These are phyloP conservation scores for Picea mariana DNA, from an alignment of 83 land plant species.

Conservation along the genomic window DNA sequence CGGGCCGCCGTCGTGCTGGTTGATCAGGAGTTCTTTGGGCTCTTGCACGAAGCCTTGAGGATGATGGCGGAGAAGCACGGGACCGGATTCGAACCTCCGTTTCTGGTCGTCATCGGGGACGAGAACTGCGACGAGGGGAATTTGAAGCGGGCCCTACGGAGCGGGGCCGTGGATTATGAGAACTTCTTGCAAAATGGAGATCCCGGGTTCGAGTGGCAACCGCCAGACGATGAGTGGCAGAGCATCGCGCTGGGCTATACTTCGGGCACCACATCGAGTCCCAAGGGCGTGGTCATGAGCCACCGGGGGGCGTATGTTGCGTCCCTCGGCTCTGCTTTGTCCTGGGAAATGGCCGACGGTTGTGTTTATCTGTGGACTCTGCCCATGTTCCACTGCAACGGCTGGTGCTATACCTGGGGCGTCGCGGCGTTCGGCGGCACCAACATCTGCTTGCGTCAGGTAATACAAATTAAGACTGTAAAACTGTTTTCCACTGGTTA, in stretches of 20 bases:
- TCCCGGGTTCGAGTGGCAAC: conserved; percentile 57
- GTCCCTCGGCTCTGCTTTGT: conserved; percentile 39
- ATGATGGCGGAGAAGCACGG: conserved; percentile 34
- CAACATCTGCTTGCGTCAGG: conserved; percentile 82
- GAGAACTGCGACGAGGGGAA: conserved; percentile 38
- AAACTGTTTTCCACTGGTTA: too few relatives aligned
- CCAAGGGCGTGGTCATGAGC: conserved; percentile 83
- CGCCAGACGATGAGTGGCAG: conserved; percentile 49
- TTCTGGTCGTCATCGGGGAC: conserved; percentile 72
- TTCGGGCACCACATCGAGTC: conserved; percentile 90
- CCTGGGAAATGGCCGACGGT: conserved; percentile 74
- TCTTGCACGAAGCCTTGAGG: conserved; percentile 70
- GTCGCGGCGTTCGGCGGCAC: conserved; percentile 82
- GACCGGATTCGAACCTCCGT: conserved; percentile 41
- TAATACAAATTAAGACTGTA: conserved; percentile 9
- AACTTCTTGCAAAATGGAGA: conserved; percentile 73
- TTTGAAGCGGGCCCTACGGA: conserved; percentile 38
- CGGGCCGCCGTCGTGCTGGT: conserved; percentile 64
- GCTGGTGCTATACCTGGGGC: conserved; percentile 88
- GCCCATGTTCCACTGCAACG: conserved; percentile 91
- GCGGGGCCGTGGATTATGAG: conserved; percentile 82
- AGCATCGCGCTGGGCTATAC: conserved; percentile 69
- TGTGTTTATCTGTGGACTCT: conserved; percentile 84
- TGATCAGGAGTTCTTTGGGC: conserved; percentile 76
- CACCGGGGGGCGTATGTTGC: conserved; percentile 64